Evolutionary conservation across 768 basidiomycete genomes (phyloP).

Genomic region (Tulasnella sp.): DNA sequence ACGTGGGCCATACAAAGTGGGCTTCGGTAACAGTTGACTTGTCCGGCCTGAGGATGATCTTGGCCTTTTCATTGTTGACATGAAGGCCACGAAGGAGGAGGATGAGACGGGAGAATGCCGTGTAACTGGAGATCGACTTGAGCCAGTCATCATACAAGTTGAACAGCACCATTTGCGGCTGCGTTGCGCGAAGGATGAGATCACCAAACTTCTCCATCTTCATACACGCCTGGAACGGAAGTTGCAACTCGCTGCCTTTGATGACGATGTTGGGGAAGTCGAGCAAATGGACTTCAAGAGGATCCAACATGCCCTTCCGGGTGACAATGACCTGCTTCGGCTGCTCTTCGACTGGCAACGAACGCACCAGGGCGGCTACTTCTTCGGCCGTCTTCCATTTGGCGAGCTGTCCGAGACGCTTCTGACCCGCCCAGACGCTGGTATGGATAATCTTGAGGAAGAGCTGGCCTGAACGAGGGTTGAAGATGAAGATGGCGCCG

Average conservation of each 20-base stretch:
- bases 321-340: slow-evolving; percentile 99
- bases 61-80: slow-evolving; percentile 99
- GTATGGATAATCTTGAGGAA: slow-evolving; percentile 99
- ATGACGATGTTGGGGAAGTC: slow-evolving; percentile 99
- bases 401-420: slow-evolving; percentile 97
- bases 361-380: slow-evolving; percentile 95
- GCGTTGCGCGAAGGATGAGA: slow-evolving; percentile 90
- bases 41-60: slow-evolving; percentile 96
- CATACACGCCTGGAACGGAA: slow-evolving; percentile 99
- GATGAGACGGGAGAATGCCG: slow-evolving; percentile 96
- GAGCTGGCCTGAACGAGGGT: slow-evolving; percentile 95
- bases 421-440: slow-evolving; percentile 99
- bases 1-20: slow-evolving; percentile 95
- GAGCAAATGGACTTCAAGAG: slow-evolving; percentile 94
- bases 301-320: slow-evolving; percentile 98
- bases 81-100: slow-evolving; percentile 95
- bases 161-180: slow-evolving; percentile 99
- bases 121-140: slow-evolving; percentile 97
- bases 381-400: slow-evolving; percentile 99
- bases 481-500: slow-evolving; percentile 98
- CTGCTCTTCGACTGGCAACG: slow-evolving; percentile 98
- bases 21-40: slow-evolving; percentile 95
- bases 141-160: slow-evolving; percentile 99
- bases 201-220: slow-evolving; percentile 99
- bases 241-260: slow-evolving; percentile 95